Conservation (phyloP, 2,329 filamentous ascomycete species). For the Colletotrichum lindemuthianum region DNA sequence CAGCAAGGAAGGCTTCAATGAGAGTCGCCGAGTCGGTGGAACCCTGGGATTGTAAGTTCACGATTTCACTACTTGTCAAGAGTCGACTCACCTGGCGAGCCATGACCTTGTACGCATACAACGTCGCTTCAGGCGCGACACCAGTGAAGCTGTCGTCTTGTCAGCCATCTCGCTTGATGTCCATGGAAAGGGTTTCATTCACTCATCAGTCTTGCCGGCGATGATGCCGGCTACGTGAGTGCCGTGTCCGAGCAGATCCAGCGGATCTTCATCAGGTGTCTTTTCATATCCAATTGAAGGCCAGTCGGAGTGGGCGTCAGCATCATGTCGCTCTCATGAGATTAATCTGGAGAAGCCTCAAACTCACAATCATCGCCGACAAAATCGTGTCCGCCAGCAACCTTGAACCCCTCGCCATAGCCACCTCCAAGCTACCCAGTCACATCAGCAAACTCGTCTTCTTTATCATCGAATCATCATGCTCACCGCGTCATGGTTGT, state of each 20-base stretch:
- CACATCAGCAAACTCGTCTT: neutral
- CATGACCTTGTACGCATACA: conserved; percentile 45
- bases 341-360: neutral
- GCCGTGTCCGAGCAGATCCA: conserved; percentile 41
- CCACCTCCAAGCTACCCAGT: conserved; percentile 25
- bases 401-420: conserved; percentile 35
- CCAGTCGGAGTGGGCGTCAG: conserved; percentile 1
- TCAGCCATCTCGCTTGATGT: neutral
- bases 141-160: conserved; percentile 32
- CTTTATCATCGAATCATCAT: neutral
- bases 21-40: conserved; percentile 25
- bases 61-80: neutral
- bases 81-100: neutral
- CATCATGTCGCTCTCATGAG: accelerated
- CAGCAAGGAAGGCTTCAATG: conserved; percentile 48
- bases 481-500: conserved; percentile 49
- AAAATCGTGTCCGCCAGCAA: conserved; percentile 40
- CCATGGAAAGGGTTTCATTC: neutral
- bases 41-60: conserved; percentile 2
- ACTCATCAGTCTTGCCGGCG: conserved; percentile 39
- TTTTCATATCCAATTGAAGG: conserved; percentile 34
- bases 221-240: conserved; percentile 46
- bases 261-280: conserved; percentile 45
- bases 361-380: conserved; percentile 38
- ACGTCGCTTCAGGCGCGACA: conserved; percentile 43